Conservation (phyloP, 768 basidiomycete genomes). For the Lepiota brunneoincarnata region DNA sequence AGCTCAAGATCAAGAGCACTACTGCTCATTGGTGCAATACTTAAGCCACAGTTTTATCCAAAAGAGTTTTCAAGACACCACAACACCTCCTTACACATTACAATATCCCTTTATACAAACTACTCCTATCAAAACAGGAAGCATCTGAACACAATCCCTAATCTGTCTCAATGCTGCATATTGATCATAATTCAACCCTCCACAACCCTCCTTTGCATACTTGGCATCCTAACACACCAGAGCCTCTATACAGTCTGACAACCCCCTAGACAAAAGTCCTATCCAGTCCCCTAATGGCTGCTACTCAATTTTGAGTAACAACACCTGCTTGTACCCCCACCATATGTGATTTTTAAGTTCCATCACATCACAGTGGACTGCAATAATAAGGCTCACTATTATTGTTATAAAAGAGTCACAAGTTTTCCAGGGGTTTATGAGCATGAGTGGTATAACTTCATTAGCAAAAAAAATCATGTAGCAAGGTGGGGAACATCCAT, state of each 20-base stretch:
- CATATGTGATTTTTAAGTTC: constrained; percentile 57
- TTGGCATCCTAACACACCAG: constrained; percentile 60
- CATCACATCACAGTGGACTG: constrained; percentile 48
- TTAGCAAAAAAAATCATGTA: too few relatives aligned
- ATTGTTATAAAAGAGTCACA: neutral
- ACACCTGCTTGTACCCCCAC: constrained; percentile 56
- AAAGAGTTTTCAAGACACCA: too few relatives aligned
- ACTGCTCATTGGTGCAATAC: too few relatives aligned
- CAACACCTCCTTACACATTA: too few relatives aligned
- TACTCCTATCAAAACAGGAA: constrained; percentile 38
- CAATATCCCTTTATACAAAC: neutral
- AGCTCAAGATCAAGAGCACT: too few relatives aligned
- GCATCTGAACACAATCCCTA: constrained; percentile 48
- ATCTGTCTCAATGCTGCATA: constrained; percentile 56
- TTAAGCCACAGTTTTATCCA: too few relatives aligned
- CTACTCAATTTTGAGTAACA: constrained; percentile 56
- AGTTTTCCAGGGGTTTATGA: too few relatives aligned
- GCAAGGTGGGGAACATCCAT: too few relatives aligned
- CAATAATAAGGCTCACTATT: constrained; percentile 41
- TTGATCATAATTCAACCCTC: constrained; percentile 58
- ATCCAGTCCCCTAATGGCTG: constrained; percentile 61
- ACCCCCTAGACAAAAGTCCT: constrained; percentile 33
- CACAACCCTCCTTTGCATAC: constrained; percentile 50
- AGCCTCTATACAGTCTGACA: constrained; percentile 57
- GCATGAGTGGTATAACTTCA: too few relatives aligned